A percentile compares a stretch with the other conserved stretches of the same genome.
These are phyloP conservation scores for Blastobotrys malaysiensis DNA, from an alignment of 1,139 yeast species.

Conservation along the genomic window DNA sequence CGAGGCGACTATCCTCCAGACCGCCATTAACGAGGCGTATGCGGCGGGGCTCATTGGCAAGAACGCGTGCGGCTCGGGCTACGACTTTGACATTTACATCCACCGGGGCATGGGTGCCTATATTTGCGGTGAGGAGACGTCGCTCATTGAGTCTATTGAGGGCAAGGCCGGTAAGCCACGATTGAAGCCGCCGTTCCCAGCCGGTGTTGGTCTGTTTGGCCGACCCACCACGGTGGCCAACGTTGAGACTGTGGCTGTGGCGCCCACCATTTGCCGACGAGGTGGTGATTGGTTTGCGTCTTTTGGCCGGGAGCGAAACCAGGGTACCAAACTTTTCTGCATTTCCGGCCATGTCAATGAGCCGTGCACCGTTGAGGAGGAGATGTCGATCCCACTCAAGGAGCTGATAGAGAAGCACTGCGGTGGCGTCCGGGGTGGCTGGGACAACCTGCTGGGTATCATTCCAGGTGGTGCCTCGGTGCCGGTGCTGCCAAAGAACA, in stretches of 20 bases:
- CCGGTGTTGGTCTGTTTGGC: conserved; percentile 86
- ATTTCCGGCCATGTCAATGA: conserved; percentile 86
- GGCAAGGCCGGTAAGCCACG: conserved; percentile 93
- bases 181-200: conserved; percentile 91
- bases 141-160: conserved; percentile 77
- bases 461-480: conserved; percentile 89
- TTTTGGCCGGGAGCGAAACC: conserved; percentile 78
- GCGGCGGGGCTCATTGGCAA: conserved; percentile 73
- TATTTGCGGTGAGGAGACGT: conserved; percentile 88
- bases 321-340: conserved; percentile 78
- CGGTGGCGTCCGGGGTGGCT: conserved; percentile 86
- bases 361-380: conserved; percentile 90
- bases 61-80: conserved; percentile 83
- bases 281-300: conserved; percentile 83
- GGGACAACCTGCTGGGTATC: conserved; percentile 83
- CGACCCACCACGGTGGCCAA: conserved; percentile 87
- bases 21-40: conserved; percentile 82
- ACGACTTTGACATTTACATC: conserved; percentile 70
- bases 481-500: conserved; percentile 65
- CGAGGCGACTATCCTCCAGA: conserved; percentile 65
- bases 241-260: conserved; percentile 84
- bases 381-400: conserved; percentile 80
- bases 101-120: conserved; percentile 94
- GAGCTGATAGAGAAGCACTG: conserved; percentile 82
- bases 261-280: conserved; percentile 82